Base-by-base conservation (phyloP, 2,329 filamentous ascomycete species). In the Diaporthe sp. region DNA sequence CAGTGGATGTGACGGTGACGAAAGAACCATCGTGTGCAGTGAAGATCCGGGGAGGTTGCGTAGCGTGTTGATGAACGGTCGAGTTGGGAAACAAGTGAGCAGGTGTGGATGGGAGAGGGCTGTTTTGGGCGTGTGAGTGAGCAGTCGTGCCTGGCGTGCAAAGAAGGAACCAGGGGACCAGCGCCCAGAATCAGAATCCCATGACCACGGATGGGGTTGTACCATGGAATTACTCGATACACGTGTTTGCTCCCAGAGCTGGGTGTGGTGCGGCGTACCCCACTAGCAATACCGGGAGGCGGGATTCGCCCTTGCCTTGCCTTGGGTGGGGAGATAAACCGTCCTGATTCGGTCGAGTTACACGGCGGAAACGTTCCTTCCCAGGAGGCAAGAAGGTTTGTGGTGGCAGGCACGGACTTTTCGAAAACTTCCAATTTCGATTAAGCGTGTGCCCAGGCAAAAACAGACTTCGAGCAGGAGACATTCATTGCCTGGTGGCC, bases 141-240 rank as follows among this genome's bases (percentile, higher is more conserved):
- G n/a, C n/a, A 33, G 52, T n/a, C 28, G 28, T 52, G 47, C 22
- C 22, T 52, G 47, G 52, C 7, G 50, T 30, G 50, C 50, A 13
- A 15, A n/a, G 47, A 52, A 54, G n/a, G 28, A 28, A 33, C 13
- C 52, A 54, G 52, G 30, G 54, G 28, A 57, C 54, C 54, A n/a
- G 54, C 17, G 35, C 5, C 5, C 42, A 66, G 42, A 35, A n/a
- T 47, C 40, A 50, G 42, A 66, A 66, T 50, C 61, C 42, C 42
- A 52, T 67, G 61, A 67, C 61, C 42, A 50, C 45, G 13, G 61
- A 67, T 50, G 61, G 61, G 42, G 61, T 67, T 67, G 61, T 50
- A 50, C 61, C 45, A 50, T 30, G 40, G 30, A 19, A 67, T 67
- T 35, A 67, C 61, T 52, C 61, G 61, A 67, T 67, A 67, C 61